Evolutionary conservation across 352 stramenopile species (phyloP).

Genomic region (Pythium aquatile): DNA sequence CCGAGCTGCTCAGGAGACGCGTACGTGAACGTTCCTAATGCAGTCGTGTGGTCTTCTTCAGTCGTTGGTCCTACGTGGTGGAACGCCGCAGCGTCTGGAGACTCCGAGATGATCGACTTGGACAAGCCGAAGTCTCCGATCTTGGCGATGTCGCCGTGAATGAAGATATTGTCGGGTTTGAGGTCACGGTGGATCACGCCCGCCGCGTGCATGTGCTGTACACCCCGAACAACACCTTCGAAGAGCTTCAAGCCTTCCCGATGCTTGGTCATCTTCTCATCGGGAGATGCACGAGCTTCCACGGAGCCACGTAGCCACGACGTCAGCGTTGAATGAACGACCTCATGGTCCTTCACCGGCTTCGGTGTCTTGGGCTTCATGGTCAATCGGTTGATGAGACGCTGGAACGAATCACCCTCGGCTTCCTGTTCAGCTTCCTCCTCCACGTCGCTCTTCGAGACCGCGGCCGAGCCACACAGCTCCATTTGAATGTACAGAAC

Average conservation of each 20-base stretch:
- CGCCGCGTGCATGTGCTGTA: slow-evolving; percentile 74
- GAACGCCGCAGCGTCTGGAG: neutral
- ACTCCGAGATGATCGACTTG: slow-evolving; percentile 29
- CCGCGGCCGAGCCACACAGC: slow-evolving; percentile 38
- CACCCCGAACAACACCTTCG: slow-evolving; percentile 57
- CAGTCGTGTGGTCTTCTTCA: slow-evolving; percentile 66
- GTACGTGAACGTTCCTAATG: slow-evolving; percentile 81
- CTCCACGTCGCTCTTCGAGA: slow-evolving; percentile 21
- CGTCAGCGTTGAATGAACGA: slow-evolving; percentile 53
- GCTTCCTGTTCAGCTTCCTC: slow-evolving; percentile 25
- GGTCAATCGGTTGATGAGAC: slow-evolving; percentile 40
- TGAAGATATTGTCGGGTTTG: slow-evolving; percentile 36
- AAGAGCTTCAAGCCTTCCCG: slow-evolving; percentile 64
- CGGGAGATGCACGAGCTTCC: slow-evolving; percentile 34
- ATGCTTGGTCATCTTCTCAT: slow-evolving; percentile 41
- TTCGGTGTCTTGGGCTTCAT: slow-evolving; percentile 22
- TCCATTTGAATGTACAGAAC: slow-evolving; percentile 84
- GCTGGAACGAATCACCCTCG: slow-evolving; percentile 33
- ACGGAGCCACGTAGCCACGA: slow-evolving; percentile 71
- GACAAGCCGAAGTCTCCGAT: slow-evolving; percentile 40
- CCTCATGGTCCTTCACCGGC: slow-evolving; percentile 3
- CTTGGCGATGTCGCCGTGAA: slow-evolving; percentile 30
- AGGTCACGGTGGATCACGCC: slow-evolving; percentile 34
- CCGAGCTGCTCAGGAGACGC: slow-evolving; percentile 85
- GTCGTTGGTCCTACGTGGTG: neutral